A percentile compares a stretch with the other conserved stretches of the same genome.
Conservation (phyloP, 352 stramenopile species). For the Pythium oligandrum region DNA sequence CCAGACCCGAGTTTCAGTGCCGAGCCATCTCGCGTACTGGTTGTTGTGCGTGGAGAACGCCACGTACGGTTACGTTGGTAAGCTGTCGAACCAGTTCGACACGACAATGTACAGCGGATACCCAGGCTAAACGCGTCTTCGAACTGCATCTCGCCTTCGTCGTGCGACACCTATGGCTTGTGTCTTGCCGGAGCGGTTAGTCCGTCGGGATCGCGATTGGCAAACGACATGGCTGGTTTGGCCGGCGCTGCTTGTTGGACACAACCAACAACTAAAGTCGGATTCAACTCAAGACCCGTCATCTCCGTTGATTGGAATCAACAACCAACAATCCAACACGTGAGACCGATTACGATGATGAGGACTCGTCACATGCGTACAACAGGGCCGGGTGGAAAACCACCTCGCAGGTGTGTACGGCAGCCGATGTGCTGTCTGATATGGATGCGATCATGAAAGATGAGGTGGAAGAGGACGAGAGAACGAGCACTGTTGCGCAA, state of each 20-base stretch:
- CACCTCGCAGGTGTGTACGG: conserved; percentile 32
- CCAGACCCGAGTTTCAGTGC: conserved; percentile 57
- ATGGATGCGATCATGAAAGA: conserved; percentile 40
- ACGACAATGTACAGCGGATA: conserved; percentile 21
- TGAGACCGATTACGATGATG: conserved; percentile 17
- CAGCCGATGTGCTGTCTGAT: conserved; percentile 35
- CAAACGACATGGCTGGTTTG: too few relatives aligned
- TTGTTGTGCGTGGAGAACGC: conserved; percentile 45
- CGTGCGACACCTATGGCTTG: conserved; percentile 65
- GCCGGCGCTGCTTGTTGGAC: too few relatives aligned
- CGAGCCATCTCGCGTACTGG: conserved; percentile 53
- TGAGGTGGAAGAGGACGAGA: conserved; percentile 25
- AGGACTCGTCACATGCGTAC: conserved; percentile 25
- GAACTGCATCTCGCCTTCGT: conserved; percentile 40
- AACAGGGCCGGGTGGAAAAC: conserved; percentile 18
- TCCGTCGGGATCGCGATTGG: too few relatives aligned
- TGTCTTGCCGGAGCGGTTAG: too few relatives aligned
- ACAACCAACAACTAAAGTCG: too few relatives aligned
- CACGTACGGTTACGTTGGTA: conserved; percentile 30
- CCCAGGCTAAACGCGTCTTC: conserved; percentile 34
- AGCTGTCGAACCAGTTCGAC: conserved; percentile 12
- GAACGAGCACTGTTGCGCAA: background rate
- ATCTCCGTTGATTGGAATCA: too few relatives aligned
- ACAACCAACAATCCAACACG: too few relatives aligned
- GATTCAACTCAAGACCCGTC: too few relatives aligned